Base-by-base conservation (phyloP, 257 asterid genomes). In the Forsythia viridissima region DNA sequence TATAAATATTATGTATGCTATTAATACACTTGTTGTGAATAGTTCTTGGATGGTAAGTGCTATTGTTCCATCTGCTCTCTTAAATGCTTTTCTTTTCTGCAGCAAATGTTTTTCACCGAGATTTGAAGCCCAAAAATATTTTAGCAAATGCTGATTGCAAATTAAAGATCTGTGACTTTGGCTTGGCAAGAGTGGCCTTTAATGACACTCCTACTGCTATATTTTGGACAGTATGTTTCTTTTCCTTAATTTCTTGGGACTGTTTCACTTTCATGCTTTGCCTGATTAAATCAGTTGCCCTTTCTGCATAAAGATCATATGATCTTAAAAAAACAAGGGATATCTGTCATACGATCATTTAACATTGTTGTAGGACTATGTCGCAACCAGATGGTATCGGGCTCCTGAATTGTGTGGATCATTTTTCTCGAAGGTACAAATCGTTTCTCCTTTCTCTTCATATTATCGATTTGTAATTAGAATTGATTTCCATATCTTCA, bases 401-500 rank as follows among this genome's bases (percentile, higher is more conserved):
- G 99, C 99, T 84, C 99, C 99, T 12, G 99, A 95, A 74, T 74
- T 95, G 73, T 95, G 99, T 83, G 99, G 99, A 76, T 95, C 99
- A 8, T 95, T 95, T 86, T 95, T 95, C 96, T 95, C 99, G 20
- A 95, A 95, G 99, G 99, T 93, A 82, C 73, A 76, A 72, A 74
- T 48, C 6, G 0, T 13, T 11, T 21, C 37, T n/a, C 16, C 57
- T 37, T 40, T 42, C 42, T 38, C 24, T 41, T 71, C 77, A 16
- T 77, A 65, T 52, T 46, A 44, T 11, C 2, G 52, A 44, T 44
- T 4, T 44, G 52, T 44, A 44, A 16, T 10, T 10, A 44, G 52
- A 44, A 44, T 44, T 52, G 7, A 79, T 65, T 44, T 52, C 30
- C 52, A 34, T 24, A 1, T 16, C 42, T 76, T n/a, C 48, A 51